phyloP scores from a whole-genome alignment of 306 rosid genomes.

The Quercus rubra region DNA sequence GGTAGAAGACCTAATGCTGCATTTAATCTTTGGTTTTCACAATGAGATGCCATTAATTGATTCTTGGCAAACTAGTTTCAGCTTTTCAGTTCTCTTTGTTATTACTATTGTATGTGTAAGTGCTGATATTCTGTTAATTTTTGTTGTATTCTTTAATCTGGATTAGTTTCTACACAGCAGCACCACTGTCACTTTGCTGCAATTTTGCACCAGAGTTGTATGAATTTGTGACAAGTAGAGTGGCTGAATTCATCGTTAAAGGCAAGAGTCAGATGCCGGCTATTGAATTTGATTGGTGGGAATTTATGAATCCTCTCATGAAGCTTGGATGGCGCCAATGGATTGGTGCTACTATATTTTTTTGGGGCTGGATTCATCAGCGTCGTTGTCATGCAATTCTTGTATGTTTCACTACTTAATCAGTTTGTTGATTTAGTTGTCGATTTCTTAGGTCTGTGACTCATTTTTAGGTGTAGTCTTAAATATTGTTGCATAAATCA shows the following conservation, averaged over 20 bases:
- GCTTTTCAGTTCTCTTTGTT: conserved; percentile 14
- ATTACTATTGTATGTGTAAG: conserved; percentile 8
- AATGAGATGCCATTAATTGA: background rate
- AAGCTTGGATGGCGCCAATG: conserved; percentile 73
- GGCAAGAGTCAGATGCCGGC: conserved; percentile 62
- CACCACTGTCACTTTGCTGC: conserved; percentile 84
- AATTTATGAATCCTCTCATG: conserved; percentile 49
- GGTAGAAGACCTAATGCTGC: background rate
- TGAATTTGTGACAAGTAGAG: conserved; percentile 36
- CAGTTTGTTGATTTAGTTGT: conserved; percentile 12
- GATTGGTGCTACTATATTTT: conserved; percentile 67
- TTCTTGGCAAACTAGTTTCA: background rate
- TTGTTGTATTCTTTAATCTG: conserved; percentile 34
- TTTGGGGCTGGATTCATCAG: conserved; percentile 93
- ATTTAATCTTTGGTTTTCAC: background rate
- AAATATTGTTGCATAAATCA: conserved; percentile 1
- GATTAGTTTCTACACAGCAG: conserved; percentile 74
- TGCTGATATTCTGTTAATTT: conserved; percentile 27
- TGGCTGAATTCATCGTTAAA: conserved; percentile 59
- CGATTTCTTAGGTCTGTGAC: conserved; percentile 6
- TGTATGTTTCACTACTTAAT: conserved; percentile 46
- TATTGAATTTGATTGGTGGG: conserved; percentile 50
- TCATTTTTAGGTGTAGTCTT: background rate
- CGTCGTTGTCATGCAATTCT: conserved; percentile 71
- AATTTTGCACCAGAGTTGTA: conserved; percentile 55